Percentiles rank a stretch among this genome's conserved stretches.
These are phyloP conservation scores for Paramecium octaurelia DNA, from an alignment of 73 alveolate species.

Conservation along the genomic window DNA sequence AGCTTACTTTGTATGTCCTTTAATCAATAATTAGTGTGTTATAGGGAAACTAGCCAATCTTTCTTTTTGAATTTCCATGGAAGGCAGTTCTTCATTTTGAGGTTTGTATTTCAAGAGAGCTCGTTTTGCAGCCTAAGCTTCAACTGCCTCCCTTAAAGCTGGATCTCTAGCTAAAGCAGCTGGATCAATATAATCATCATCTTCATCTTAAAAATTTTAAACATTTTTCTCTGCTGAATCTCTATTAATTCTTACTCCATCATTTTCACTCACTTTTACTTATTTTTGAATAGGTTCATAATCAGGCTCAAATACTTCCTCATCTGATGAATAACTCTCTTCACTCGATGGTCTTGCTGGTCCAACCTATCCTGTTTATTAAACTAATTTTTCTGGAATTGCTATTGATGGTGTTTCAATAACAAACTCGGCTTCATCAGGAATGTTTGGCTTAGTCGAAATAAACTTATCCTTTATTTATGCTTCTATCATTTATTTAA, in stretches of 20 bases:
- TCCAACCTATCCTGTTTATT: background rate
- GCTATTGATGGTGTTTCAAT: background rate
- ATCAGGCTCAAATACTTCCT: conserved; percentile 19
- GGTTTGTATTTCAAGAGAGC: background rate
- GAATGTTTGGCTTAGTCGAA: conserved; percentile 30
- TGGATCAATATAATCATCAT: conserved; percentile 45
- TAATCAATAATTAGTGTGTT: conserved; percentile 60
- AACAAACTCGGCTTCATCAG: background rate
- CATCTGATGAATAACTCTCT: conserved; percentile 34
- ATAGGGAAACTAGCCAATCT: conserved; percentile 57
- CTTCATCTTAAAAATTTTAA: background rate
- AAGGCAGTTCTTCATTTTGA: conserved; percentile 8
- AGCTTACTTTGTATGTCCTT: conserved; percentile 66
- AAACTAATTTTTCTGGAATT: background rate
- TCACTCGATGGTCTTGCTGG: conserved; percentile 36
- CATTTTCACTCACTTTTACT: background rate
- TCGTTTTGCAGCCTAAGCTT: background rate
- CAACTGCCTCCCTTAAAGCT: conserved; percentile 29
- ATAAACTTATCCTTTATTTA: background rate
- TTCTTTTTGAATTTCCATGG: background rate
- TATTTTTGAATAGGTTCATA: background rate
- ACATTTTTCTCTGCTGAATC: background rate
- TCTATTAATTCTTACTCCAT: background rate
- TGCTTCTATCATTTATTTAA: background rate
- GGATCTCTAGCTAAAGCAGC: conserved; percentile 53